Percentiles rank a stretch among this genome's conserved stretches.
phyloP scores from a whole-genome alignment of 495 filamentous ascomycete genomes.

The Aspergillus hancockii region DNA sequence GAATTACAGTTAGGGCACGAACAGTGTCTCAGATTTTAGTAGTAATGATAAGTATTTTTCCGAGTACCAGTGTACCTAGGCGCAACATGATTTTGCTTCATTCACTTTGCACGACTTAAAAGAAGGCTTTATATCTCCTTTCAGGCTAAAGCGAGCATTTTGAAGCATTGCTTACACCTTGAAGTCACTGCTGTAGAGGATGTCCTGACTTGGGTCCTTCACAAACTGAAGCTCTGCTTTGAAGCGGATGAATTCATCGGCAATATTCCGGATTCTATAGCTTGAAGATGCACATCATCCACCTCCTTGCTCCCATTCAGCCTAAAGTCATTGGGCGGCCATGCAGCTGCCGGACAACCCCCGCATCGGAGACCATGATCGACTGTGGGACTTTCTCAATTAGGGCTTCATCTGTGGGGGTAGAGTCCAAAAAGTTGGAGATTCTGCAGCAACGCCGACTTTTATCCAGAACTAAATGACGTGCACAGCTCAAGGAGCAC shows the following conservation, averaged over 20 bases:
- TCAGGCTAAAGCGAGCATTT: neutral
- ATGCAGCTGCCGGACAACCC: conserved; percentile 13
- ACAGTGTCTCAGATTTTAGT: too few species aligned
- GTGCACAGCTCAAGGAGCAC: conserved; percentile 7
- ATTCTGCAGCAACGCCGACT: conserved; percentile 10
- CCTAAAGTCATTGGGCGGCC: conserved; percentile 19
- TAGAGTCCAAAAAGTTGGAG: conserved; percentile 10
- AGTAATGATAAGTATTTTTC: too few species aligned
- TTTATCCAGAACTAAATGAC: neutral
- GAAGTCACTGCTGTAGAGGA: too few species aligned
- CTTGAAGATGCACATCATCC: neutral
- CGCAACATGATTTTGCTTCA: too few species aligned
- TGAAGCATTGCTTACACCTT: neutral
- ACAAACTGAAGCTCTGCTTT: neutral
- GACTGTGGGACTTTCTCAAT: conserved; percentile 26
- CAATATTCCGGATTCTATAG: neutral
- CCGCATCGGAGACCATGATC: conserved; percentile 23
- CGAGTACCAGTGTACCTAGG: too few species aligned
- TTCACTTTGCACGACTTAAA: neutral
- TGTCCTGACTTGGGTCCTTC: too few species aligned
- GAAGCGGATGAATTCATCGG: neutral
- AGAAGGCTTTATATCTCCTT: neutral
- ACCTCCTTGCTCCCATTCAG: conserved; percentile 16
- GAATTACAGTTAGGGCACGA: too few species aligned
- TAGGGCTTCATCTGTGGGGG: conserved; percentile 8